phyloP scores from a whole-genome alignment of 768 basidiomycete species.

The Holtermanniella nyarrowii region DNA sequence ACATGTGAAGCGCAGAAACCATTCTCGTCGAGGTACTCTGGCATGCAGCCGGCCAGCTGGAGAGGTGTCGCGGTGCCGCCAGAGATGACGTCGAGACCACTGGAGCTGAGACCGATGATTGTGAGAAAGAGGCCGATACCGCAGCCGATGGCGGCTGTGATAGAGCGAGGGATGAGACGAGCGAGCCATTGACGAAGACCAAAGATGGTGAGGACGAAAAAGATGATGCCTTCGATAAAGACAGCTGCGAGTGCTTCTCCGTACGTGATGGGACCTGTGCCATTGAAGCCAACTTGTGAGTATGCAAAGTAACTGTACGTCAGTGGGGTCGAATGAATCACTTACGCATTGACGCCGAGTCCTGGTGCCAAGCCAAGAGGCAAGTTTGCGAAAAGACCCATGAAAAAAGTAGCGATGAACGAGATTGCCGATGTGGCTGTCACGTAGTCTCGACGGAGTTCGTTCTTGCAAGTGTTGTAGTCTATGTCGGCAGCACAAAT shows the following conservation, averaged over 20 bases:
- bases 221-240: constrained; percentile 81
- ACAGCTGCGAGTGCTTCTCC: constrained; percentile 72
- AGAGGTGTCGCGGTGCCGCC: constrained; percentile 62
- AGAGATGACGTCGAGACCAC: constrained; percentile 65
- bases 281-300: constrained; percentile 77
- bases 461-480: constrained; percentile 36
- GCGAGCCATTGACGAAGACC: constrained; percentile 85
- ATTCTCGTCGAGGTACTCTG: constrained; percentile 43
- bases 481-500: constrained; percentile 31
- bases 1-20: constrained; percentile 52
- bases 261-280: constrained; percentile 59
- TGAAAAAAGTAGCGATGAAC: constrained; percentile 63
- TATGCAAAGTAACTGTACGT: constrained; percentile 60
- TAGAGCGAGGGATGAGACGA: constrained; percentile 75
- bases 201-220: constrained; percentile 65
- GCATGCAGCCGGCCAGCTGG: constrained; percentile 62
- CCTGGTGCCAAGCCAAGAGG: constrained; percentile 80
- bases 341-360: constrained; percentile 51
- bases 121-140: constrained; percentile 84
- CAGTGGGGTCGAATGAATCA: not conserved
- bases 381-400: constrained; percentile 77
- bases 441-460: constrained; percentile 62
- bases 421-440: constrained; percentile 70
- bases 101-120: constrained; percentile 62
- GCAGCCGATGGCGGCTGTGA: constrained; percentile 71